These are phyloP conservation scores for Tephrocybe sp. DNA, from an alignment of 768 basidiomycete genomes.

Conservation along the genomic window DNA sequence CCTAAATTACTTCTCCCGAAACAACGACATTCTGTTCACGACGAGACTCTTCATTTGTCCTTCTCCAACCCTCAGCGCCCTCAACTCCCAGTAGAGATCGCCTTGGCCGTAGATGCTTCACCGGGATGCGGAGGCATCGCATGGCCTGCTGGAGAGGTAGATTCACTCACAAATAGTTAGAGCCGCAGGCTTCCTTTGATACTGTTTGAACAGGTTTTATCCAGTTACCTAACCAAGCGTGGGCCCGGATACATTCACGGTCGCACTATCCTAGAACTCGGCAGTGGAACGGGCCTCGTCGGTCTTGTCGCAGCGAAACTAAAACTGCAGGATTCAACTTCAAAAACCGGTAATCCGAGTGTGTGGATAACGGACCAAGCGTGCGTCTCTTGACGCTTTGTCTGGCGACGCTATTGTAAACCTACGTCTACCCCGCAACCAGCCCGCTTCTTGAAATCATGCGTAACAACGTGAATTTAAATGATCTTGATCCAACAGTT, in stretches of 20 bases:
- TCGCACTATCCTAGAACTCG: conserved; percentile 74
- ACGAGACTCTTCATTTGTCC: conserved; percentile 45
- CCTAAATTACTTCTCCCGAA: conserved; percentile 41
- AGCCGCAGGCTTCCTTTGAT: conserved; percentile 12
- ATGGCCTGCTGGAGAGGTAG: conserved; percentile 90
- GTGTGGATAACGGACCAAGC: conserved; percentile 89
- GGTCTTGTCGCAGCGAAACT: conserved; percentile 77
- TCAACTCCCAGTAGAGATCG: conserved; percentile 35
- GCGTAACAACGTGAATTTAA: conserved; percentile 67
- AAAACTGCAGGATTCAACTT: neutral
- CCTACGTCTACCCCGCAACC: conserved; percentile 6
- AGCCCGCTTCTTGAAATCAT: conserved; percentile 82
- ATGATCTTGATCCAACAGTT: conserved; percentile 52
- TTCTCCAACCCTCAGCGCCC: conserved; percentile 22
- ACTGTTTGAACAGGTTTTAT: conserved; percentile 56
- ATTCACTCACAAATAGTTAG: conserved; percentile 13
- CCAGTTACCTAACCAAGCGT: conserved; percentile 66
- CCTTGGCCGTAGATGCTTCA: conserved; percentile 69
- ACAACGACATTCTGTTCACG: conserved; percentile 49
- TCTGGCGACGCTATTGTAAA: neutral
- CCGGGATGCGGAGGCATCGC: conserved; percentile 91
- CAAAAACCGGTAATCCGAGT: conserved; percentile 36
- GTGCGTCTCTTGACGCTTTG: conserved; percentile 45
- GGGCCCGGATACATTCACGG: conserved; percentile 46
- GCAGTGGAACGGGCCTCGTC: conserved; percentile 92